These are phyloP conservation scores for Croton laevigatus DNA, from an alignment of 441 rosid species.

Conservation along the genomic window DNA sequence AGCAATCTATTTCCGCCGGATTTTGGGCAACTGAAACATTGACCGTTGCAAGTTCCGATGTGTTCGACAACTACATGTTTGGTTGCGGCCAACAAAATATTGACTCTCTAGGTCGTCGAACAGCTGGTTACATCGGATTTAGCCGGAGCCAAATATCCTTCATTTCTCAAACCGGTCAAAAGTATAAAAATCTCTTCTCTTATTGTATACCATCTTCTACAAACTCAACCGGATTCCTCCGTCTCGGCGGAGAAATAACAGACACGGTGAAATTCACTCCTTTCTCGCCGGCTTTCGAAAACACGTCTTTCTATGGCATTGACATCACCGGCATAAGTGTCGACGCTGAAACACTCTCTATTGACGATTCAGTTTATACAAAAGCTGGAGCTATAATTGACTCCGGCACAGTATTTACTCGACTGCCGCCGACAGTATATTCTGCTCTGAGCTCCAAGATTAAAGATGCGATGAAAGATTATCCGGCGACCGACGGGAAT, in stretches of 20 bases:
- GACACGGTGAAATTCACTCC: constrained; percentile 14
- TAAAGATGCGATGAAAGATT: not conserved
- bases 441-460: constrained; percentile 41
- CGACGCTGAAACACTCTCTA: constrained; percentile 32
- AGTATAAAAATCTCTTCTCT: constrained; percentile 21
- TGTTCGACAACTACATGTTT: not conserved
- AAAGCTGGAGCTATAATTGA: constrained; percentile 52
- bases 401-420: constrained; percentile 58
- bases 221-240: constrained; percentile 22
- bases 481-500: not conserved
- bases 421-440: constrained; percentile 44
- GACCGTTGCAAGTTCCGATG: not conserved
- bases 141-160: not conserved
- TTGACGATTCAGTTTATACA: constrained; percentile 42
- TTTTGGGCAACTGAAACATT: constrained; percentile 12
- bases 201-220: constrained; percentile 22
- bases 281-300: not conserved
- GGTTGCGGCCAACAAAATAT: constrained; percentile 28
- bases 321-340: constrained; percentile 47
- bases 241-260: not conserved
- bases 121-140: constrained; percentile 30
- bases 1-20: not conserved
- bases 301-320: constrained; percentile 36
- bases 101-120: not conserved
- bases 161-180: no score